Base-by-base conservation (phyloP, 1,139 yeast species). In the Zygotorulaspora mrakii region DNA sequence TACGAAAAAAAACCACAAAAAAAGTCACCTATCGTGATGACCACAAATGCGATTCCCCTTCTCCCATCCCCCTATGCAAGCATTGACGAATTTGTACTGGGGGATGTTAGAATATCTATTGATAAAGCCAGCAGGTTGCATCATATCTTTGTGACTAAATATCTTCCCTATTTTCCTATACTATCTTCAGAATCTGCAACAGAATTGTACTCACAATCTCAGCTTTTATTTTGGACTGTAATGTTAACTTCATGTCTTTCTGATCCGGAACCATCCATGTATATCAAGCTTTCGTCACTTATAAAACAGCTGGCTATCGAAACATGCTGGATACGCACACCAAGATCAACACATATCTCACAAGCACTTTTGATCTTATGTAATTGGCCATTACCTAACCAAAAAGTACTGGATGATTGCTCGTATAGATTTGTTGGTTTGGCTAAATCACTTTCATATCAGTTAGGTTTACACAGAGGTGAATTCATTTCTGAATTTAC, bases 321-420 rank as follows among this genome's bases (percentile, higher is more conserved):
- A 57, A 86, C 95, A 0, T 87, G 96, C 63, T 87, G 96, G 95
- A 79, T 87, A 39, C 71, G 89, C 46, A 88, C 97, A 0, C 96
- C 97, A 2, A 71, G 97, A 55, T 85, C 95, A 3, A 86, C 96
- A 0, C 96, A 88, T 59, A 89, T 88, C 24, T 87, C 89, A 8
- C 96, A 89, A 59, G 95, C 96, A 0, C 68, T 89, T 32, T 67
- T 88, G 20, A 82, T 89, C 26, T 69, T 89, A 28, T 79, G 94
- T 13, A 78, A 79, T 23, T 89, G 97, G 97, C 96, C 96, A 1
- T 66, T 89, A 33, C 96, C 97, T 0, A 88, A 88, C 57, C 94
- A 85, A 59, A 89, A 88, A 55, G 94, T 89, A 7, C 70, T 89
- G 46, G 97, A 89, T 64, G 97, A 89, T 59, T 82, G 94, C 54